Conservation (phyloP, 164 flowering plant species). For the Sedum album region DNA sequence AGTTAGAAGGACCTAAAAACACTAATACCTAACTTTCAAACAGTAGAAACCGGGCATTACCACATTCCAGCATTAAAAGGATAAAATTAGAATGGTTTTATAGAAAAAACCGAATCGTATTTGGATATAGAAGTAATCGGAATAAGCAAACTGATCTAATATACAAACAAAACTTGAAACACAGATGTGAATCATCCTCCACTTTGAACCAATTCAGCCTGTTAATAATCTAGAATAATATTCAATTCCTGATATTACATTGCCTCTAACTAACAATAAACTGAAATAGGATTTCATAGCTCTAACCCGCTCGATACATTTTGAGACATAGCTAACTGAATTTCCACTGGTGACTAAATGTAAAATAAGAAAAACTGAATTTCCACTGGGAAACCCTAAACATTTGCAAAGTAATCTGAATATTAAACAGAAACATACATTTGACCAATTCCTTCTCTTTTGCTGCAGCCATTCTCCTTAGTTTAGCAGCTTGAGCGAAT, state of each 20-base stretch:
- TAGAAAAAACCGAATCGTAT: neutral
- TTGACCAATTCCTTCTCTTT: constrained; percentile 84
- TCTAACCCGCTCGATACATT: neutral
- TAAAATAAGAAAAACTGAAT: neutral
- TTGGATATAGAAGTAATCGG: neutral
- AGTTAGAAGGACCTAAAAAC: constrained; percentile 18
- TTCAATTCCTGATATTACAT: neutral
- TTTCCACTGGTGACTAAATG: neutral
- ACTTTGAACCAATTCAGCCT: neutral
- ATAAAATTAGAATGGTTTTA: neutral
- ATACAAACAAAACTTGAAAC: neutral
- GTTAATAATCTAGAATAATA: neutral
- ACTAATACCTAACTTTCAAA: too few relatives aligned
- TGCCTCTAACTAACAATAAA: neutral
- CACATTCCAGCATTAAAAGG: neutral
- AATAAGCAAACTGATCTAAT: neutral
- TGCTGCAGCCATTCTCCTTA: constrained; percentile 78
- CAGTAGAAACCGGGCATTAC: neutral
- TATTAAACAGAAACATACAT: constrained; percentile 26
- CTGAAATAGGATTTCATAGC: too few relatives aligned
- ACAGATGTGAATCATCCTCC: neutral
- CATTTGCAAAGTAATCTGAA: neutral
- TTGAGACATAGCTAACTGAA: neutral
- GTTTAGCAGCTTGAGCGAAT: constrained; percentile 94
- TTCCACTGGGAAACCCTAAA: too few relatives aligned